phyloP scores from a whole-genome alignment of 495 filamentous ascomycete genomes.

The Talaromyces adpressus region DNA sequence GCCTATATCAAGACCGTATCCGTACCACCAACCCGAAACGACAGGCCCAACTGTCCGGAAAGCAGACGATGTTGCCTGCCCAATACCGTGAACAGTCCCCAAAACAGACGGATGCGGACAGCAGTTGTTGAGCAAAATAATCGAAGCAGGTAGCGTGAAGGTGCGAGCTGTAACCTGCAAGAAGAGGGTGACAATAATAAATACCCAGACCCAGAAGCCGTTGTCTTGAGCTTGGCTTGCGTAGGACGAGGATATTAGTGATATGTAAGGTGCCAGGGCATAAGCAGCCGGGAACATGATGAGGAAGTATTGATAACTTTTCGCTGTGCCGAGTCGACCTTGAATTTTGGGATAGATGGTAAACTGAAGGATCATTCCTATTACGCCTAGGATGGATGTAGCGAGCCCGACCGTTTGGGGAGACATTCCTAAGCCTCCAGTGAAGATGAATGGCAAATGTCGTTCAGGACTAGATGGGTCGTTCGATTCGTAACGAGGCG shows the following conservation, averaged over 20 bases:
- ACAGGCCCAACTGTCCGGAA: constrained; percentile 72
- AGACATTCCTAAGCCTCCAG: too few relatives aligned
- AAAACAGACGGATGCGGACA: constrained; percentile 74
- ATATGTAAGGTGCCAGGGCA: constrained; percentile 29
- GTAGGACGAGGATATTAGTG: constrained; percentile 55
- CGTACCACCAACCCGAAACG: constrained; percentile 63
- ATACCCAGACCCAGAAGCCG: constrained; percentile 59
- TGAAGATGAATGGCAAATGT: too few relatives aligned
- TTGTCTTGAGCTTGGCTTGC: constrained; percentile 55
- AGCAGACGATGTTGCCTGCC: constrained; percentile 62
- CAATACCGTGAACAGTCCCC: constrained; percentile 76
- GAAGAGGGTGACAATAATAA: constrained; percentile 59
- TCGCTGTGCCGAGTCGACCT: constrained; percentile 58
- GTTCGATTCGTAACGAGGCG: too few relatives aligned
- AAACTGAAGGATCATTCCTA: too few relatives aligned
- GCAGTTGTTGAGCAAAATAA: constrained; percentile 79
- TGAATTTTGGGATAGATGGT: constrained; percentile 63
- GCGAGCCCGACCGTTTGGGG: too few relatives aligned
- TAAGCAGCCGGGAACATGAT: constrained; percentile 70
- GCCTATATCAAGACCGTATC: constrained; percentile 59
- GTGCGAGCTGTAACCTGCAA: constrained; percentile 74
- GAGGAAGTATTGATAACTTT: constrained; percentile 61
- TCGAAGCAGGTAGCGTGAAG: constrained; percentile 69
- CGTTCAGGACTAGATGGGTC: too few relatives aligned
- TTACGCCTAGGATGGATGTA: too few relatives aligned